Evolutionary conservation across 1,284 basidiomycete genomes (phyloP), one percentile per base, ranked within the genome.

Genomic region (Leucocoprinus gongylophorus): DNA sequence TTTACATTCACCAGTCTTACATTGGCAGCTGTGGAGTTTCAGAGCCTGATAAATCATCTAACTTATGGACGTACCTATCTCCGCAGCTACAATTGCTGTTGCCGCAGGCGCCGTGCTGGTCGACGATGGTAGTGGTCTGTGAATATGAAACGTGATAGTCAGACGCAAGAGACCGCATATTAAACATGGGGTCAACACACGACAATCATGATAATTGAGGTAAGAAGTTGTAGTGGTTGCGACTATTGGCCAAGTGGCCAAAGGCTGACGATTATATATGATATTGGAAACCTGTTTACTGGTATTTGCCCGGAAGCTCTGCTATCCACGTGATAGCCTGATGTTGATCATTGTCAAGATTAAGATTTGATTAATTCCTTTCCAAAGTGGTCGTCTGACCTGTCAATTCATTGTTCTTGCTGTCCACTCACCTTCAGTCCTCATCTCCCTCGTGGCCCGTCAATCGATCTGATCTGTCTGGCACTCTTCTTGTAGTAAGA

Each of bases 61-160:
- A 32, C 17, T 6, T n/a, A 45, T 23, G 13, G 47, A 68, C 75
- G 55, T 58, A 80, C 79, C 32, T 62, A 7, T 65, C 65, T 57
- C 80, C 78, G 64, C 81, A 83, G 63, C 56, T 70, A 72, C 81
- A 83, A 51, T 57, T 59, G 58, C 38, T 58, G 55, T 62, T 68
- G 61, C 79, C 78, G 62, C 81, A 83, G 35, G 35, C 35, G 17
- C 35, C 35, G 63, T 59, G 63, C 42, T 74, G 62, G 64, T 74
- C 72, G 61, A 72, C 70, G 58, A 72, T 71, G 61, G 63, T 60
- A 51, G 64, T 67, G 61, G 62, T 69, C 74, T 77, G 48, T 46
- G 33, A 48, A 38, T 77, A 48, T 46, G 32, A 48, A 38, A 51
- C 50, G 18, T 55, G 50, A 17, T 33, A 33, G 40, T 51, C 23